Evolutionary conservation across 2,329 filamentous ascomycete species (phyloP).

Genomic region (Colletotrichum phormii): DNA sequence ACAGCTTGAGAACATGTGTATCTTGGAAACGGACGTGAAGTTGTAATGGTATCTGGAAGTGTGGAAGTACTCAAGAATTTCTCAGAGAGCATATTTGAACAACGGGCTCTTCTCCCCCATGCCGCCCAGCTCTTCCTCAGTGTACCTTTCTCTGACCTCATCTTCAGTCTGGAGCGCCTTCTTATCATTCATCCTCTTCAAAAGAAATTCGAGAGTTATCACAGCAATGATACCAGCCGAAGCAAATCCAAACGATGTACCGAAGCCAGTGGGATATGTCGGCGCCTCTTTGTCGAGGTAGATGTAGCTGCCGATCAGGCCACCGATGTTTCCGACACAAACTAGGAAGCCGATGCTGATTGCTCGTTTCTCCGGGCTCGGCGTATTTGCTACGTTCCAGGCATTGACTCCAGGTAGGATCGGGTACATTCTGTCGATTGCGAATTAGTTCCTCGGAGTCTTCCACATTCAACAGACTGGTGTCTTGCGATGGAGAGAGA

Average conservation of each 20-base stretch:
- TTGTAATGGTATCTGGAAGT: not conserved
- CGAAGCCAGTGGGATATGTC: slow-evolving; percentile 35
- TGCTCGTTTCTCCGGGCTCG: slow-evolving; percentile 51
- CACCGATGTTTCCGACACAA: slow-evolving; percentile 52
- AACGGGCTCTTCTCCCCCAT: slow-evolving; percentile 47
- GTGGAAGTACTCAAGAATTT: not conserved
- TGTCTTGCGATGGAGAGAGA: not conserved
- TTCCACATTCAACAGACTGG: not conserved
- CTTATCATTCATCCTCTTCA: slow-evolving; percentile 40
- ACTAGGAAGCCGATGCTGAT: slow-evolving; percentile 55
- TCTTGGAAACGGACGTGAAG: not conserved
- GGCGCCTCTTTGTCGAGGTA: slow-evolving; percentile 36
- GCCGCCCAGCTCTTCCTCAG: slow-evolving; percentile 43
- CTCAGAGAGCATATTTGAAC: slow-evolving; percentile 45
- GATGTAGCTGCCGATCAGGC: slow-evolving; percentile 42
- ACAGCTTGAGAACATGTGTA: not conserved
- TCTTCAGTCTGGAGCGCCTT: slow-evolving; percentile 41
- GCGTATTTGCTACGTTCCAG: slow-evolving; percentile 54
- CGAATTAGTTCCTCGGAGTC: slow-evolving; percentile 16
- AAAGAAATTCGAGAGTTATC: slow-evolving; percentile 23
- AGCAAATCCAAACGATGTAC: slow-evolving; percentile 27
- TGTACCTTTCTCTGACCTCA: slow-evolving; percentile 43
- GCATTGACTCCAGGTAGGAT: slow-evolving; percentile 54
- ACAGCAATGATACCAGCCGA: slow-evolving; percentile 35
- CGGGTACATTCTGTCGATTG: slow-evolving; percentile 50